phyloP scores from a whole-genome alignment of 106 monocot genomes.

The Gastrodia elata region DNA sequence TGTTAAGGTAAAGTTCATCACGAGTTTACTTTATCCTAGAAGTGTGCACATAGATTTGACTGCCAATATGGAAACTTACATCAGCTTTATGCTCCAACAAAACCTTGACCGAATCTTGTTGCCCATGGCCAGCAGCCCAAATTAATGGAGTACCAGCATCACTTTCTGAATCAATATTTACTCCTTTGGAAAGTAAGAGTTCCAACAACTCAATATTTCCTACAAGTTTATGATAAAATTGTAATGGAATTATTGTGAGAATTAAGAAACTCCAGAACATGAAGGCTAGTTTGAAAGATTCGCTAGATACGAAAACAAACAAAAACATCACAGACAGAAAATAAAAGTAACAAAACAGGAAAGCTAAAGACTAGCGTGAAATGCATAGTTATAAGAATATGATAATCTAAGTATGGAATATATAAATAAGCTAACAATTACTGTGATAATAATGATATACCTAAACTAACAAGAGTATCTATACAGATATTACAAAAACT shows the following conservation, averaged over 20 bases:
- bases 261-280: neutral
- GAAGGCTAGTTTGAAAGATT: neutral
- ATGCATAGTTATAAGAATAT: no score
- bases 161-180: conserved; percentile 74
- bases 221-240: conserved; percentile 21
- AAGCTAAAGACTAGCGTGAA: no score
- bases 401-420: no score
- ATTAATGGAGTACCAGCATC: conserved; percentile 92
- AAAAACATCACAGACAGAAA: neutral
- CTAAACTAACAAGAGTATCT: neutral
- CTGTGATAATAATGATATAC: no score
- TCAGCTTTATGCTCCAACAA: conserved; percentile 72
- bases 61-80: conserved; percentile 29
- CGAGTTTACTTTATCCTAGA: no score
- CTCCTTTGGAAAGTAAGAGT: conserved; percentile 57
- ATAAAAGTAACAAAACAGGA: neutral
- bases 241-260: neutral
- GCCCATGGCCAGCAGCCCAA: conserved; percentile 94
- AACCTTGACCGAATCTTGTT: conserved; percentile 58
- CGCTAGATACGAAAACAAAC: neutral
- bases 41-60: neutral
- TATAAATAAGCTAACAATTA: no score
- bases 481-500: neutral
- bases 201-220: conserved; percentile 75
- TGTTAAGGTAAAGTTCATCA: no score